phyloP scores from a whole-genome alignment of 768 basidiomycete genomes.

The Lentinus brumalis region DNA sequence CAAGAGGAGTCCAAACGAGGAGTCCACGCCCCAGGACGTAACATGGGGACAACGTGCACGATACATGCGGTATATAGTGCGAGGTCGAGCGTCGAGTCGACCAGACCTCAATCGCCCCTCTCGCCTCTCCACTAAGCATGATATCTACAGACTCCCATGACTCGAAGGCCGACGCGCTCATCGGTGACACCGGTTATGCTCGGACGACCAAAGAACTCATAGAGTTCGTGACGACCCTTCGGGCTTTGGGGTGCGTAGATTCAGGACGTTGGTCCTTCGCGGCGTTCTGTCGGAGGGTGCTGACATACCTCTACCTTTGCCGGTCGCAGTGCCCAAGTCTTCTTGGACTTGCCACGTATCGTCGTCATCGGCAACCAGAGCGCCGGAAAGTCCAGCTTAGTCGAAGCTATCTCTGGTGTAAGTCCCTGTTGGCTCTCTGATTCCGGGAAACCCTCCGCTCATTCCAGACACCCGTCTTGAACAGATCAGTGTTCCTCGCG shows the following conservation, averaged over 20 bases:
- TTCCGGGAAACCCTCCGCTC: too few species aligned
- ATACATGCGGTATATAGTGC: too few species aligned
- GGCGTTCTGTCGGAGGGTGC: too few species aligned
- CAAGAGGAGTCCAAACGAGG: too few species aligned
- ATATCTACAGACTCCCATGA: not conserved
- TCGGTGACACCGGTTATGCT: slow-evolving; percentile 13
- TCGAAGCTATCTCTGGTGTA: slow-evolving; percentile 54
- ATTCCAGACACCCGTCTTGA: too few species aligned
- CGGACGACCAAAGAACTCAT: slow-evolving; percentile 16
- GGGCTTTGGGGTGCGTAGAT: slow-evolving; percentile 30
- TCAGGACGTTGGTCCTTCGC: too few species aligned
- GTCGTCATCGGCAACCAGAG: slow-evolving; percentile 55
- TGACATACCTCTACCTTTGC: not conserved
- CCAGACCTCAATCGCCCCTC: too few species aligned
- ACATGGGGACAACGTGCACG: too few species aligned
- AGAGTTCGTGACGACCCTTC: slow-evolving; percentile 17
- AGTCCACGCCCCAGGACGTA: too few species aligned
- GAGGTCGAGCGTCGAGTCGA: too few species aligned
- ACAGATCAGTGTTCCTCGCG: slow-evolving; percentile 25
- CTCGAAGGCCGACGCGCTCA: not conserved
- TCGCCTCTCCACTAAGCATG: too few species aligned
- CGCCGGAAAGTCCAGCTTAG: slow-evolving; percentile 49
- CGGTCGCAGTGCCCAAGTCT: slow-evolving; percentile 39
- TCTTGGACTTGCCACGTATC: slow-evolving; percentile 50
- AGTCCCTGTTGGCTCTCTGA: slow-evolving; percentile 26